Conservation (phyloP, 768 basidiomycete species). For the Mrakia gelida region DNA sequence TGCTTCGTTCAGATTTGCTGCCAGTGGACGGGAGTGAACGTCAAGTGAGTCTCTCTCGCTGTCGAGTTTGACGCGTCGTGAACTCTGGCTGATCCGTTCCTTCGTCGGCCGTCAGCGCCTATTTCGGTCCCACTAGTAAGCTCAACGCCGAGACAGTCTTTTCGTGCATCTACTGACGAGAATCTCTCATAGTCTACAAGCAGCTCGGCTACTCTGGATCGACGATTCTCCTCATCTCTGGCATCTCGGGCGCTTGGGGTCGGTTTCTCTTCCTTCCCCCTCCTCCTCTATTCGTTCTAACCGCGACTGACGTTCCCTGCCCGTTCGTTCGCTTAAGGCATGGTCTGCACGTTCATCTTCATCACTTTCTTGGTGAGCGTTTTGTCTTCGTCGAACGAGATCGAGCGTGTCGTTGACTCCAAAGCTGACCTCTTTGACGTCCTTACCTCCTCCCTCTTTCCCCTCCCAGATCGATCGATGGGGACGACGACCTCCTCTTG, state of each 20-base stretch:
- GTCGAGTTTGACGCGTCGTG: neutral
- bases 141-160: neutral
- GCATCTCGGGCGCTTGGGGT: neutral
- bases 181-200: conserved; percentile 1
- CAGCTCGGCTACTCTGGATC: conserved; percentile 5
- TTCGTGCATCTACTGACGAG: neutral
- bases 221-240: neutral
- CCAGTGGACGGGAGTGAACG: conserved; percentile 13
- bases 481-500: neutral
- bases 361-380: neutral
- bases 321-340: neutral
- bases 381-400: neutral
- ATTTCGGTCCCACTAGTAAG: neutral
- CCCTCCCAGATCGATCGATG: neutral
- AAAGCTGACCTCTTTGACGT: neutral
- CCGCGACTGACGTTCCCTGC: neutral
- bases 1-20: neutral
- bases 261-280: neutral
- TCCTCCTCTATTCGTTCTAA: neutral
- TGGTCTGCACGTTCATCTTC: neutral
- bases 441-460: neutral
- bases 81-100: neutral
- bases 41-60: neutral
- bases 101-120: neutral
- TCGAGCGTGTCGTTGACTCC: neutral